Evolutionary conservation across 371 early-diverging fungal genomes (phyloP), one percentile per base, ranked within the genome.

Genomic region (Pancytospora epiphaga): DNA sequence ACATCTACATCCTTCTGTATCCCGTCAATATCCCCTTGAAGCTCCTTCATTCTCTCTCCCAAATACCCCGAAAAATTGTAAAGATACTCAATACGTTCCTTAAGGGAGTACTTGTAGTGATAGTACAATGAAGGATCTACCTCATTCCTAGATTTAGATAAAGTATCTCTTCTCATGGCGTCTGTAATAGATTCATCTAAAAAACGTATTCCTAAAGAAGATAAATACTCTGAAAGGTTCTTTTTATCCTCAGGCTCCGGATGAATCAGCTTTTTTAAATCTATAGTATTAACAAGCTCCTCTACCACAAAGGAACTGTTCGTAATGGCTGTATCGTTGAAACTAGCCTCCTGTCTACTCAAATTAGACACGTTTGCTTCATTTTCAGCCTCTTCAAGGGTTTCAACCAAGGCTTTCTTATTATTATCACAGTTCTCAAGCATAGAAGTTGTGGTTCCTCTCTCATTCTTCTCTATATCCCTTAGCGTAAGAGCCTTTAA

Each of bases 271-370:
- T 49, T 69, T 36, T 66, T 40, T 15, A 76, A 38, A 36, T 76
- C 70, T 33, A 56, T 49, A 32, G 77, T 76, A 38, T 76, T 64
- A 25, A 76, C 65, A n/a, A 73, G 39, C 49, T 73, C 77, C 19
- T 62, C 69, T 12, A 67, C 52, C 49, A 34, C 67, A 12, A 58
- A 25, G 18, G 67, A 50, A 38, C 56, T 67, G 33, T 73, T 67
- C 29, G 34, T 39, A 18, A 67, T 47, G 18, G 57, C 22, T 0
- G 67, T 67, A 49, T 73, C 61, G 49, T 73, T 56, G 22, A 27
- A 39, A 1, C 50, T 58, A 9, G 52, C 32, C 27, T 60, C 47
- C 6, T 33, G 52, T 25, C 19, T 0, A 18, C 34, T 19, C 19
- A n/a, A 12, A 15, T 50, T 19, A 1, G 1, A n/a, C 15, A n/a